Percentiles rank a stretch among this genome's conserved stretches.
phyloP scores from a whole-genome alignment of 257 asterid genomes.

The Solanum infundibuliforme region DNA sequence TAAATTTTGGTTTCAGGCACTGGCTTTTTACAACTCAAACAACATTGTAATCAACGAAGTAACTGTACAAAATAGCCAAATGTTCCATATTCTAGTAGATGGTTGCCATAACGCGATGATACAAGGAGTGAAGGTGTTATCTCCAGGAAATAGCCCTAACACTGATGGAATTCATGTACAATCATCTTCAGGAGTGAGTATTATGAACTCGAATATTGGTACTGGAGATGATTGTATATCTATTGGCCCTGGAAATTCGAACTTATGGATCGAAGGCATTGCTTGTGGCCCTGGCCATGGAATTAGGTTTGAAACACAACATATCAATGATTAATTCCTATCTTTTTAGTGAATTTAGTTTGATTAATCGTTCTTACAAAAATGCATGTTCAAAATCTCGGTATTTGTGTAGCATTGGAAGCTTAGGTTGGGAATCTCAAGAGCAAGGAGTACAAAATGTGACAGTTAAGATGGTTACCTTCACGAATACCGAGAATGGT shows the following conservation, averaged over 20 bases:
- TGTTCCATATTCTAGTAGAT: conserved; percentile 14
- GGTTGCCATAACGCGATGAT: conserved; percentile 13
- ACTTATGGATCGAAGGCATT: conserved; percentile 13
- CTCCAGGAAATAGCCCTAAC: conserved; percentile 23
- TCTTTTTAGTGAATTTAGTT: background rate
- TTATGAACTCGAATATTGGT: conserved; percentile 12
- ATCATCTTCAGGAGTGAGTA: conserved; percentile 4
- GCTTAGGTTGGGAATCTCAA: conserved; percentile 4
- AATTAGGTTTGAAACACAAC: conserved; percentile 11
- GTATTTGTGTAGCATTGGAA: conserved; percentile 5
- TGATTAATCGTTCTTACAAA: background rate
- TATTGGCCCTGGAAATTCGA: conserved; percentile 20
- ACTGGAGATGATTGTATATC: conserved; percentile 31
- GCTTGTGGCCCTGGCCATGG: conserved; percentile 30
- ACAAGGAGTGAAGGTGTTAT: conserved; percentile 7
- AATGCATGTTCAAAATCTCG: background rate
- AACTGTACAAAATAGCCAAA: conserved; percentile 20
- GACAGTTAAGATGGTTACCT: background rate
- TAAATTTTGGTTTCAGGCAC: conserved; percentile 7
- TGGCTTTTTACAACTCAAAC: conserved; percentile 18
- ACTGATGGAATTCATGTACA: conserved; percentile 29
- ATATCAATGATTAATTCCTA: background rate
- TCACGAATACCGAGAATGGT: conserved; percentile 1
- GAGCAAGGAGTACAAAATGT: conserved; percentile 12
- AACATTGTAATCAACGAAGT: conserved; percentile 9